These are phyloP conservation scores for Hanseniaspora lachancei DNA, from an alignment of 805 yeast species.

Conservation along the genomic window DNA sequence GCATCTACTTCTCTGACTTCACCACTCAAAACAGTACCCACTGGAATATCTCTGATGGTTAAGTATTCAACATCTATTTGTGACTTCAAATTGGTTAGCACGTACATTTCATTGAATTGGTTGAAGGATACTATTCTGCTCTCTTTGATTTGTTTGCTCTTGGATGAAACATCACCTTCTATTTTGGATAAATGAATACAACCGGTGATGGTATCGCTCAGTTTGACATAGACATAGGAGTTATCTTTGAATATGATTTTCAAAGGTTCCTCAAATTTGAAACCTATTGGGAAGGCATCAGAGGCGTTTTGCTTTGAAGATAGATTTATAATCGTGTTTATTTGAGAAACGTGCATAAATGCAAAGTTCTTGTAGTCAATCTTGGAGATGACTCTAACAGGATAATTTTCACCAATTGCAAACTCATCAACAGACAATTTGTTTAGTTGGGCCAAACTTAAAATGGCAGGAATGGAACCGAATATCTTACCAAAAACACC, in stretches of 20 bases:
- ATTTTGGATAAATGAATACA: conserved; percentile 69
- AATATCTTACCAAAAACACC: conserved; percentile 65
- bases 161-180: conserved; percentile 31
- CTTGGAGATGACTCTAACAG: conserved; percentile 54
- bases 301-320: conserved; percentile 27
- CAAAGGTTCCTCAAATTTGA: conserved; percentile 30
- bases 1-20: conserved; percentile 40
- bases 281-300: conserved; percentile 72
- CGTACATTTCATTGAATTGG: conserved; percentile 48
- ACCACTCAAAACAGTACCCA: conserved; percentile 52
- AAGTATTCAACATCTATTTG: conserved; percentile 54
- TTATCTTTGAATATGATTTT: conserved; percentile 46
- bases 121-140: conserved; percentile 72
- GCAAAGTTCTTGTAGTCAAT: conserved; percentile 41
- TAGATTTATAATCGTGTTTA: conserved; percentile 40
- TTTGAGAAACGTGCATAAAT: conserved; percentile 44
- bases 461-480: conserved; percentile 62
- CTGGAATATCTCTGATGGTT: conserved; percentile 56
- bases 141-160: conserved; percentile 49
- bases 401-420: conserved; percentile 53
- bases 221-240: conserved; percentile 41
- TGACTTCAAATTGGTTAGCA: conserved; percentile 56
- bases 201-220: conserved; percentile 48
- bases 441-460: conserved; percentile 54
- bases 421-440: conserved; percentile 41